These are phyloP conservation scores for Gossypium gossypioides DNA, from an alignment of 441 rosid species.

Conservation along the genomic window DNA sequence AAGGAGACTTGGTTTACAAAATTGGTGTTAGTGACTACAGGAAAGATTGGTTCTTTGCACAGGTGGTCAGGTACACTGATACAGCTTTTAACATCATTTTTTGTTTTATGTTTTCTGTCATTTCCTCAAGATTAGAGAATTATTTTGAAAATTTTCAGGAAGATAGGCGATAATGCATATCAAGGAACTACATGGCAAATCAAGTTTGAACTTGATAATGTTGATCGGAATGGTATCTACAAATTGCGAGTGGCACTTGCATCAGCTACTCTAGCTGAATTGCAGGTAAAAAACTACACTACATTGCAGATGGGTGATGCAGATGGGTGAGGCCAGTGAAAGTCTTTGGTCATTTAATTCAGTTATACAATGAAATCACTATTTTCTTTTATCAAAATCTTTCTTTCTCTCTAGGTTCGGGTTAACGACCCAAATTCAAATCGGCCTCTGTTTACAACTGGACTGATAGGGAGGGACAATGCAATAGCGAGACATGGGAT, in stretches of 20 bases:
- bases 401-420: conserved; percentile 36
- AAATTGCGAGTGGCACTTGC: conserved; percentile 76
- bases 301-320: neutral
- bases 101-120: neutral
- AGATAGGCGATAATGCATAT: conserved; percentile 27
- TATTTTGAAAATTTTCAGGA: conserved; percentile 27
- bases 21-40: conserved; percentile 43
- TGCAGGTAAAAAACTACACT: conserved; percentile 46
- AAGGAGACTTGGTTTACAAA: conserved; percentile 49
- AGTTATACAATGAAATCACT: neutral
- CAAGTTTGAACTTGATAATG: conserved; percentile 46
- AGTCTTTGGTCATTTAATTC: neutral
- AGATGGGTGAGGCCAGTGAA: neutral
- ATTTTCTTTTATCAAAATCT: neutral
- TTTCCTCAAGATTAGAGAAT: neutral
- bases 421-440: conserved; percentile 39
- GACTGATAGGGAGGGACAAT: conserved; percentile 66
- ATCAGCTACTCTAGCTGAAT: conserved; percentile 72
- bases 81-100: conserved; percentile 7
- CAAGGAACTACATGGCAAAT: conserved; percentile 81
- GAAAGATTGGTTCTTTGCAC: conserved; percentile 75
- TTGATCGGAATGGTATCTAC: conserved; percentile 35
- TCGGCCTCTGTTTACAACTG: conserved; percentile 57
- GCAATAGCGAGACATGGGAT: conserved; percentile 64
- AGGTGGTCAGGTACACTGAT: conserved; percentile 67